Conservation (phyloP, 2,329 filamentous ascomycete species). For the Alternaria triticimaculans region DNA sequence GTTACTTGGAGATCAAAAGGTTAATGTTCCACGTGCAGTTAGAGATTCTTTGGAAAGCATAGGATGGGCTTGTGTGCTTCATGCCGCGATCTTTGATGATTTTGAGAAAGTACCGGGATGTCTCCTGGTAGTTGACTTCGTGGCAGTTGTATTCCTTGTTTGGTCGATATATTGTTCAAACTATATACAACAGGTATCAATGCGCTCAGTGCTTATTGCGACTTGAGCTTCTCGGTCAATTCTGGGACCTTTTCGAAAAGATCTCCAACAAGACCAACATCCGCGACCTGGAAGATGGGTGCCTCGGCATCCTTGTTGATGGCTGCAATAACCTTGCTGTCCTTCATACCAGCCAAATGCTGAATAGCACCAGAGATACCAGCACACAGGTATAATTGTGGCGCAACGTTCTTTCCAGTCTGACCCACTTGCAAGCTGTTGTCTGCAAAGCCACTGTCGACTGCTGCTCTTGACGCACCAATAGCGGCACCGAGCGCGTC, state of each 20-base stretch:
- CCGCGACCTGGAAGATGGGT: constrained; percentile 97
- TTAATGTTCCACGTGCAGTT: neutral
- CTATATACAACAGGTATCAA: constrained; percentile 19
- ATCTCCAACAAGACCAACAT: constrained; percentile 90
- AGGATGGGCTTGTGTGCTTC: neutral
- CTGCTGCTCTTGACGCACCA: constrained; percentile 90
- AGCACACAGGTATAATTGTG: constrained; percentile 91
- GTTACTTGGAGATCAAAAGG: neutral
- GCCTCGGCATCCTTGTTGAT: constrained; percentile 99
- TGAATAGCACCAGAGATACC: constrained; percentile 98
- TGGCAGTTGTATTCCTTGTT: neutral
- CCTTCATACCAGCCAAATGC: constrained; percentile 99
- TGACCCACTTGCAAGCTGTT: constrained; percentile 98
- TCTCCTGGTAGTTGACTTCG: neutral
- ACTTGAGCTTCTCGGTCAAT: constrained; percentile 91
- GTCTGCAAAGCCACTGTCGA: constrained; percentile 96
- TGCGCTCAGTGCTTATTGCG: constrained; percentile 28
- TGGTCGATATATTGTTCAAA: neutral
- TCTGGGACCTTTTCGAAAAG: constrained; percentile 95
- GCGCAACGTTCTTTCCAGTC: constrained; percentile 98
- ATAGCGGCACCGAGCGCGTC: constrained; percentile 95
- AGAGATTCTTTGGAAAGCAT: neutral
- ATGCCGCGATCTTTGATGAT: neutral
- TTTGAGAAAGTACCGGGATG: neutral
- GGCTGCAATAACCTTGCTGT: constrained; percentile 98